Evolutionary conservation across 257 asterid genomes (phyloP), one percentile per base, ranked within the genome.

Genomic region (Coffea eugenioides): DNA sequence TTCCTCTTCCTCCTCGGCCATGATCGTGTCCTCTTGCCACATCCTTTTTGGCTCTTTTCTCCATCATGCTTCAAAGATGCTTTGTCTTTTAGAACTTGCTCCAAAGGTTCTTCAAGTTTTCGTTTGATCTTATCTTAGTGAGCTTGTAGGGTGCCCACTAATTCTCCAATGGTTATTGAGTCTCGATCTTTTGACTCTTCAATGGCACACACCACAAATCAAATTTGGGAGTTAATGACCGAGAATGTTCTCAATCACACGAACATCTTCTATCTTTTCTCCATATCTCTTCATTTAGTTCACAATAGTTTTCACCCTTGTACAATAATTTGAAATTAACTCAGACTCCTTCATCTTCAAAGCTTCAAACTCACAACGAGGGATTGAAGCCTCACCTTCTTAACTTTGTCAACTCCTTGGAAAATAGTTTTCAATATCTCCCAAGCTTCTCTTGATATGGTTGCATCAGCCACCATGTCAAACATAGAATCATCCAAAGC

Each of bases 331-430:
- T 4, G 14, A 75, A 43, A 76, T 25, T 4, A 27, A 43, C 62
- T 45, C 61, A 5, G 10, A 76, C 62, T 61, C 71, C n/a, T 62
- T 61, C 71, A 43, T 9, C 13, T 45, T n/a, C 41, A 76, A 76
- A 25, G n/a, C 59, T 59, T 75, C 71, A 75, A 75, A 59, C 41
- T 75, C 39, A 59, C 39, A 34, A 27, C 23, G 23, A 75, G 23
- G 1, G 6, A 12, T 75, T 74, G 56, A 10, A 74, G 69, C 8
- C 16, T 27, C 13, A 73, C 62, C 12, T 74, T 74, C 69, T 18
- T 56, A 1, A 74, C 69, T 3, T 54, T 74, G 2, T 74, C 78
- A 34, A 75, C 49, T 18, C 59, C 25, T 75, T 75, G 43, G 70
- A 75, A 2, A 23, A 69, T 21, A 16, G 6, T 65, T 11, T 13